Evolutionary conservation across 768 basidiomycete species (phyloP).

Genomic region (Guyanaporus albipodus): DNA sequence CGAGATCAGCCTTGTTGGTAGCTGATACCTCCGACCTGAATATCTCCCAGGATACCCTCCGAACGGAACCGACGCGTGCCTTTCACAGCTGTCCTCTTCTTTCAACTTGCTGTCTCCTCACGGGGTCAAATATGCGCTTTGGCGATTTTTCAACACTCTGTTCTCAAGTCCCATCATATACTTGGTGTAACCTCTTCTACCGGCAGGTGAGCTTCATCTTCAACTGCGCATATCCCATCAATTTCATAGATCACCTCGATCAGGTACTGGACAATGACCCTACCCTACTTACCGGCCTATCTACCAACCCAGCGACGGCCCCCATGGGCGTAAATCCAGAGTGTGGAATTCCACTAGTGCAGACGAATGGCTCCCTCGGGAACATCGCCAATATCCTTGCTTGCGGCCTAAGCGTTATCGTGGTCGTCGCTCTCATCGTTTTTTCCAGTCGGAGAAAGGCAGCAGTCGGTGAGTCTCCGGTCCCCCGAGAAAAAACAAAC

Average conservation of each 20-base stretch:
- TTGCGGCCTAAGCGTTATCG: conserved; percentile 68
- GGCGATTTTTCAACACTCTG: conserved; percentile 74
- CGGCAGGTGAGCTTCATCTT: conserved; percentile 54
- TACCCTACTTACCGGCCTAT: conserved; percentile 38
- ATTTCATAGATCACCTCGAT: conserved; percentile 25
- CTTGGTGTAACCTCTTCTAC: conserved; percentile 96
- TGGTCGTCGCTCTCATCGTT: conserved; percentile 54
- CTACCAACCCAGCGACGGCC: conserved; percentile 46
- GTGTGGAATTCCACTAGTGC: conserved; percentile 72
- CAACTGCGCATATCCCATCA: conserved; percentile 3
- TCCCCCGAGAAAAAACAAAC: neutral
- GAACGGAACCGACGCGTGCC: conserved; percentile 5
- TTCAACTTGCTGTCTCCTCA: neutral
- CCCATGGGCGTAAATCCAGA: conserved; percentile 79
- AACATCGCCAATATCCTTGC: conserved; percentile 85
- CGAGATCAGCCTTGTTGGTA: conserved; percentile 15
- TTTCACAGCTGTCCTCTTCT: neutral
- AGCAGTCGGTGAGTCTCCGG: conserved; percentile 69
- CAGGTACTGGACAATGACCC: conserved; percentile 39
- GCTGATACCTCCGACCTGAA: conserved; percentile 19
- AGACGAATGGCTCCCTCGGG: conserved; percentile 57
- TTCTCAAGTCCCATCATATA: conserved; percentile 67
- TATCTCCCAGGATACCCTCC: conserved; percentile 14
- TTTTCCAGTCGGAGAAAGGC: conserved; percentile 67
- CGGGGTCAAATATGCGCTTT: conserved; percentile 46